phyloP scores from a whole-genome alignment of 257 asterid genomes.

The Scutellaria minor region DNA sequence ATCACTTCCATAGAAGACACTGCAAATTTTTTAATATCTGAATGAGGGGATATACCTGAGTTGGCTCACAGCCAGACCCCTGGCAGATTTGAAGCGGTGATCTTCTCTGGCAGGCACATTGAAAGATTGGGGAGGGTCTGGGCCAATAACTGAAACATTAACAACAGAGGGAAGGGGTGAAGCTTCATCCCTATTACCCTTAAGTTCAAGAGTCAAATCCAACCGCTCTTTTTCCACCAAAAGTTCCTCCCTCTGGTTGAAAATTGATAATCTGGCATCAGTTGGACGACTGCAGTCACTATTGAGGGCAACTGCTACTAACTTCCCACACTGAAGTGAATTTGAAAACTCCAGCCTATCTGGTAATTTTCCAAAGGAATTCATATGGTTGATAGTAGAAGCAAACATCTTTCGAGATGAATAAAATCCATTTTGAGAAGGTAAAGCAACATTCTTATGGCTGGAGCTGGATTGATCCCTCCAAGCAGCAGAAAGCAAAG shows the following conservation, averaged over 20 bases:
- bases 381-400: slow-evolving; percentile 38
- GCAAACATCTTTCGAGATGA: slow-evolving; percentile 43
- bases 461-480: slow-evolving; percentile 47
- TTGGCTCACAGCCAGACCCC: slow-evolving; percentile 48
- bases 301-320: slow-evolving; percentile 73
- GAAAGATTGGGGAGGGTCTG: slow-evolving; percentile 47
- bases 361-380: slow-evolving; percentile 38
- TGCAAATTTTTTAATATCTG: not conserved
- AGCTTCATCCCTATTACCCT: slow-evolving; percentile 43
- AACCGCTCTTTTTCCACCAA: slow-evolving; percentile 53
- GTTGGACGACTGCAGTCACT: slow-evolving; percentile 37
- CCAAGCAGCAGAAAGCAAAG: slow-evolving; percentile 78
- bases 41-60: slow-evolving; percentile 59
- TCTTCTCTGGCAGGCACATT: slow-evolving; percentile 41
- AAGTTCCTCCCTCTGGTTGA: slow-evolving; percentile 49
- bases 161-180: slow-evolving; percentile 56
- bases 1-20: not conserved
- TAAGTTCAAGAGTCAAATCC: slow-evolving; percentile 68
- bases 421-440: slow-evolving; percentile 55
- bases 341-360: slow-evolving; percentile 61
- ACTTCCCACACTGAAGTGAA: slow-evolving; percentile 63
- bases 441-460: slow-evolving; percentile 35
- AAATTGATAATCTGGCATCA: slow-evolving; percentile 36
- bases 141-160: slow-evolving; percentile 59
- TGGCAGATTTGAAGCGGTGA: slow-evolving; percentile 53